These are phyloP conservation scores for Hanseniaspora clermontiae DNA, from an alignment of 805 yeast species.

Conservation along the genomic window DNA sequence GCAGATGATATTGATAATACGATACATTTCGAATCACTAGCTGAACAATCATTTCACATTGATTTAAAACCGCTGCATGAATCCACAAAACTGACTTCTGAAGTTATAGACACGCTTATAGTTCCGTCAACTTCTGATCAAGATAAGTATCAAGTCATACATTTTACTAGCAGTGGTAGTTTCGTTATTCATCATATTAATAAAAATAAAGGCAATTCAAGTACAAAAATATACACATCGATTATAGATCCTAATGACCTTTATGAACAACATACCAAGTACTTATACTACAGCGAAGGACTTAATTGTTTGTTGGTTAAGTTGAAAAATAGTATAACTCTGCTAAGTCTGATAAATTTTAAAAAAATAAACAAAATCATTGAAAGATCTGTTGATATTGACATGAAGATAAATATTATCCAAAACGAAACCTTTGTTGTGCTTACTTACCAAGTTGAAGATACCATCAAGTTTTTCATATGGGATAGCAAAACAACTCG, in stretches of 20 bases:
- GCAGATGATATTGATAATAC: not conserved
- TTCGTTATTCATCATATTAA: not conserved
- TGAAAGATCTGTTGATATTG: not conserved
- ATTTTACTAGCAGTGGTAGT: not conserved
- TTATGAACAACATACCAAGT: not conserved
- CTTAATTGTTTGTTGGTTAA: slow-evolving; percentile 5
- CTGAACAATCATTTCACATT: not conserved
- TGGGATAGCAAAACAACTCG: not conserved
- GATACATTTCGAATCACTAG: not conserved
- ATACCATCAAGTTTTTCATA: not conserved
- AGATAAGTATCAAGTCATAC: not conserved
- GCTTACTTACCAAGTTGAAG: not conserved
- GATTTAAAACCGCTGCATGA: not conserved
- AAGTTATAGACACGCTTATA: not conserved
- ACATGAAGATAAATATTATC: not conserved
- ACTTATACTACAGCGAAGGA: not conserved
- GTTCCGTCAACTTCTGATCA: not conserved
- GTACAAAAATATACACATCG: slow-evolving; percentile 2
- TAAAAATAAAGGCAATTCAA: not conserved
- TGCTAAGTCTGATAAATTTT: slow-evolving; percentile 3
- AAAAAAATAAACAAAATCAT: slow-evolving; percentile 8
- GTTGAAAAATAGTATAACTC: not conserved
- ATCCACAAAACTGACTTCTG: not conserved
- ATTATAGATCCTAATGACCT: not conserved
- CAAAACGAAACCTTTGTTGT: slow-evolving; percentile 3